phyloP scores from a whole-genome alignment of 2,329 filamentous ascomycete genomes.

The Cyphellophora europaea region DNA sequence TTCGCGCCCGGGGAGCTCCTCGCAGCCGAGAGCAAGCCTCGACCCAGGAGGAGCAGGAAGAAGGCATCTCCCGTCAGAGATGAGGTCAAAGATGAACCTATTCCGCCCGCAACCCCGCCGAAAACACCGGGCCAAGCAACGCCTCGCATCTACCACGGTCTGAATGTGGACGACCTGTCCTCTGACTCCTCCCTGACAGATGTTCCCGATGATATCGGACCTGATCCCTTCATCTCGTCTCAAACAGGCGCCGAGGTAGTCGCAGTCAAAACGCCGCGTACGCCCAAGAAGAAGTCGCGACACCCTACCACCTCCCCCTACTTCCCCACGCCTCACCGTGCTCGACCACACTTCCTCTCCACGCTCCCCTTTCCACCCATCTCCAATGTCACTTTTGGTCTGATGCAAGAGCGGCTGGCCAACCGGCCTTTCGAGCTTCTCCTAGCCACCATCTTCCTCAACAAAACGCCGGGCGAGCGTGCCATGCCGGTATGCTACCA shows the following conservation, averaged over 20 bases:
- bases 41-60: conserved; percentile 4
- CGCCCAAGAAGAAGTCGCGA: conserved; percentile 5
- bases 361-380: conserved; percentile 57
- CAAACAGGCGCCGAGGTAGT: conserved; percentile 5
- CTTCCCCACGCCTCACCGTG: conserved; percentile 26
- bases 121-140: conserved; percentile 7
- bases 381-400: conserved; percentile 55
- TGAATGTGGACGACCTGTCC: conserved; percentile 19
- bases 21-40: background rate
- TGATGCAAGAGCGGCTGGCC: conserved; percentile 74
- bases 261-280: conserved; percentile 8
- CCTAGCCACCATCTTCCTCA: conserved; percentile 75
- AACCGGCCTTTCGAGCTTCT: conserved; percentile 70
- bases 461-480: conserved; percentile 63
- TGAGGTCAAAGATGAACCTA: background rate
- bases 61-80: background rate
- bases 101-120: conserved; percentile 7
- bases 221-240: conserved; percentile 9
- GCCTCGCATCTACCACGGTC: conserved; percentile 12
- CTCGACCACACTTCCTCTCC: conserved; percentile 27
- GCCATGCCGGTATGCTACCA: conserved; percentile 68
- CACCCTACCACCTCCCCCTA: conserved; percentile 27
- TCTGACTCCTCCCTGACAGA: conserved; percentile 28
- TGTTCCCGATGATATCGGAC: conserved; percentile 23
- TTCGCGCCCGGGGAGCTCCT: conserved; percentile 7